A percentile compares a stretch with the other conserved stretches of the same genome.
Conservation (phyloP, 2,329 filamentous ascomycete genomes). For the Aotearoamyces nothofagi region DNA sequence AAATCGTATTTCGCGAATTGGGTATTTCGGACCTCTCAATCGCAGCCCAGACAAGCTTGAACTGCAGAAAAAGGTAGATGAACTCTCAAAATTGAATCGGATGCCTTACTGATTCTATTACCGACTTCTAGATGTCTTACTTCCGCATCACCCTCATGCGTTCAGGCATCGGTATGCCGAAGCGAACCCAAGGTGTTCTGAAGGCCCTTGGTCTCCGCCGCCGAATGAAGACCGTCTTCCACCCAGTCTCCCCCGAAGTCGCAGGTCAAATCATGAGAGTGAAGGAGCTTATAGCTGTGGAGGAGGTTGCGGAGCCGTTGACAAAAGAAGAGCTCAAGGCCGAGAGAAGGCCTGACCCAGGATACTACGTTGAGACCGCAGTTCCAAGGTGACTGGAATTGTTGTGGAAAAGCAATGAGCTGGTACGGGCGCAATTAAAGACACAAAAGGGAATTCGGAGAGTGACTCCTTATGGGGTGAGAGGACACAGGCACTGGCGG, state of each 20-base stretch:
- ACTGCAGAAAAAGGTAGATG: conserved; percentile 5
- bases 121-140: conserved; percentile 32
- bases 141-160: conserved; percentile 62
- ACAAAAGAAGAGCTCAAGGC: conserved; percentile 44
- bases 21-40: neutral
- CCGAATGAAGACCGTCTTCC: conserved; percentile 59
- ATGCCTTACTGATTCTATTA: too few species aligned
- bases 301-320: conserved; percentile 45
- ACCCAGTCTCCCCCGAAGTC: conserved; percentile 49
- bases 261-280: conserved; percentile 65
- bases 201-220: conserved; percentile 56
- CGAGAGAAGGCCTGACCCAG: conserved; percentile 47
- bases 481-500: too few species aligned
- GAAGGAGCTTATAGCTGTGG: conserved; percentile 56
- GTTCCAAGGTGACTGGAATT: conserved; percentile 13
- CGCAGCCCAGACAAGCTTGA: neutral
- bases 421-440: too few species aligned
- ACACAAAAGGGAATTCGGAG: too few species aligned
- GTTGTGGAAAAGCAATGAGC: too few species aligned
- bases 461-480: too few species aligned
- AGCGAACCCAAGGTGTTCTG: conserved; percentile 48
- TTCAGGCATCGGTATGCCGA: conserved; percentile 56
- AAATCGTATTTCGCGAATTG: too few species aligned
- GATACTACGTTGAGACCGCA: conserved; percentile 49
- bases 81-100: too few species aligned